Conservation (phyloP, 2,329 filamentous ascomycete genomes). For the Pseudocercospora vitis region DNA sequence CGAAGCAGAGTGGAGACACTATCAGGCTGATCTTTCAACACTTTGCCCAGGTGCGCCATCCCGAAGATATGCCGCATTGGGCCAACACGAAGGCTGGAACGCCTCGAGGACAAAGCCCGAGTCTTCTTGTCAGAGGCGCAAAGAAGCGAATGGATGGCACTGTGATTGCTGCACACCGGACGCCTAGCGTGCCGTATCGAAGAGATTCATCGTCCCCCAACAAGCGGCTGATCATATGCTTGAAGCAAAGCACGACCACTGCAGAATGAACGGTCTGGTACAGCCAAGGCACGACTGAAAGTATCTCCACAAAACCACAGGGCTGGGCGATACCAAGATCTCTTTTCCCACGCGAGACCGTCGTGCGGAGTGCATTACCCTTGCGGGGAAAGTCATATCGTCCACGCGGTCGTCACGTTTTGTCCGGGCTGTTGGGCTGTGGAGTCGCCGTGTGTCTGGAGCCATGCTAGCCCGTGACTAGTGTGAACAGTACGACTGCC, state of each 20-base stretch:
- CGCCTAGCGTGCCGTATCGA: slow-evolving; percentile 1
- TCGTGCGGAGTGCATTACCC: slow-evolving; percentile 5
- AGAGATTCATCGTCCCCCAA: background rate
- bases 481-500: slow-evolving; percentile 9
- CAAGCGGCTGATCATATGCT: background rate
- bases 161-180: background rate
- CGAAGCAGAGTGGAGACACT: background rate
- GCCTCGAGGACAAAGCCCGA: too few species aligned
- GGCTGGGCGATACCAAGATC: background rate
- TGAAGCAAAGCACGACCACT: background rate
- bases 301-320: background rate
- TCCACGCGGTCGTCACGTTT: slow-evolving; percentile 11
- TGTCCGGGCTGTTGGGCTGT: slow-evolving; percentile 2
- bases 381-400: slow-evolving; percentile 13
- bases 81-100: too few species aligned
- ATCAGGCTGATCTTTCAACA: slow-evolving; percentile 1
- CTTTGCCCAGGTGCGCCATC: background rate
- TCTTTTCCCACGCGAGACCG: background rate
- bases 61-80: background rate
- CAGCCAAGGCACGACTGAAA: background rate
- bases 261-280: slow-evolving; percentile 1
- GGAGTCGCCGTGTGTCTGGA: background rate
- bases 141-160: background rate
- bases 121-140: too few species aligned
- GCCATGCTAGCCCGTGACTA: background rate